Base-by-base conservation (phyloP, 768 basidiomycete species). In the Tylopilus sp. region DNA sequence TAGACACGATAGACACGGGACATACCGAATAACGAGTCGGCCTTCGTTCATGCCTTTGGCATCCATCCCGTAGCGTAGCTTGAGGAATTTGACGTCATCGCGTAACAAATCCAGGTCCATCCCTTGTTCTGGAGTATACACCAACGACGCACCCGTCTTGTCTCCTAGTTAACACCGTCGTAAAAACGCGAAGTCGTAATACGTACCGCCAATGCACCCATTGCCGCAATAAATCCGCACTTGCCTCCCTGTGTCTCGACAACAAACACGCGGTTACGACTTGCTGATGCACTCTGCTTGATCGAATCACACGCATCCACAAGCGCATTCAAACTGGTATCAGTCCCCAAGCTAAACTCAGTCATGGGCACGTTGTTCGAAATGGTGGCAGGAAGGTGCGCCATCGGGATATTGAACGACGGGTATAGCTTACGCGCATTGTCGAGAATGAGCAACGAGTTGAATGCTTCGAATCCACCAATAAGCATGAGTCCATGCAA, bases 291-390 rank as follows among this genome's bases (percentile, higher is more conserved):
- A 64, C 92, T 95, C 77, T 99, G 97, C 74, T 95, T 97, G 73
- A 99, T 98, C 38, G 95, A 86, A 71, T 99, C 97, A 66, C 95
- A 98, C 6, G 97, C 97, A 54, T 95, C 91, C 47, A 98, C 94
- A 26, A 99, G 77, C 3, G 95, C 94, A 68, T 98, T 99, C 77
- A 99, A 75, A 68, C 89, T 91, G n/a, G 97, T 99, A 65, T 99
- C 97, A 60, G 86, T 88, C 41, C 97, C 97, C 53, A 99, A 72
- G 67, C 91, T 95, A 71, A 90, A 92, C 67, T 98, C 95, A 44
- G 95, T 98, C 76, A 98, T 69, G 3, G 97, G 97, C 12, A 99
- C 97, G 60, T 99, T 99, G 74, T 99, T 99, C 59, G 91, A 94
- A 65, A 99, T 88, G 44, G 94, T 97, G 35, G 95, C 97, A 2